Evolutionary conservation across 192 early-diverging fungal genomes (phyloP).

Genomic region (Dissophora globulifera): DNA sequence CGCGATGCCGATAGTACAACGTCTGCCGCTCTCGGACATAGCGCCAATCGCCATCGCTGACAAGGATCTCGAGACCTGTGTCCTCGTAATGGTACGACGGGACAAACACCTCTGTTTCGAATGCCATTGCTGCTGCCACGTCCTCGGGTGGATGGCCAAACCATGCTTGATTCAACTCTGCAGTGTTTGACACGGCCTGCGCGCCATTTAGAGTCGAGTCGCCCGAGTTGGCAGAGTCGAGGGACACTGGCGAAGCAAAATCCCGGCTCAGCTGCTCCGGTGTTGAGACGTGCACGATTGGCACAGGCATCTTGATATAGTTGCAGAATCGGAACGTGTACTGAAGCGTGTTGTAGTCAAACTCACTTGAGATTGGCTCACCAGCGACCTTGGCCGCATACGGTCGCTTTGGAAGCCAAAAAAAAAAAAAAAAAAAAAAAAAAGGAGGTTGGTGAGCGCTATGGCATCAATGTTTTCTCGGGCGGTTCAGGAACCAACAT

Average conservation of each 20-base stretch:
- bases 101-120: conserved; percentile 77
- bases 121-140: conserved; percentile 5
- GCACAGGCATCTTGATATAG: conserved; percentile 39
- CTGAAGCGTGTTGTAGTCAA: conserved; percentile 68
- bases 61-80: conserved; percentile 62
- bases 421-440: too few relatives aligned
- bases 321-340: conserved; percentile 72
- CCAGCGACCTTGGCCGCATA: conserved; percentile 84
- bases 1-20: conserved; percentile 64
- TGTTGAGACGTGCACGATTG: conserved; percentile 25
- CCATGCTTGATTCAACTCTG: conserved; percentile 1
- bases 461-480: neutral
- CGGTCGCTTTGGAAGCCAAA: too few relatives aligned
- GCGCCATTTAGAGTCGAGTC: neutral
- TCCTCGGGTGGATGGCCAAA: conserved; percentile 34
- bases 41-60: conserved; percentile 76
- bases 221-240: neutral
- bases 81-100: conserved; percentile 78
- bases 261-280: conserved; percentile 25
- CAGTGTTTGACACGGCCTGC: neutral
- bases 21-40: conserved; percentile 76
- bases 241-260: neutral
- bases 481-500: too few relatives aligned
- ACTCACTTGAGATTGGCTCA: conserved; percentile 66
- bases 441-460: too few relatives aligned